Base-by-base conservation (phyloP, 148 eudicot species). In the Persicaria tinctoria region DNA sequence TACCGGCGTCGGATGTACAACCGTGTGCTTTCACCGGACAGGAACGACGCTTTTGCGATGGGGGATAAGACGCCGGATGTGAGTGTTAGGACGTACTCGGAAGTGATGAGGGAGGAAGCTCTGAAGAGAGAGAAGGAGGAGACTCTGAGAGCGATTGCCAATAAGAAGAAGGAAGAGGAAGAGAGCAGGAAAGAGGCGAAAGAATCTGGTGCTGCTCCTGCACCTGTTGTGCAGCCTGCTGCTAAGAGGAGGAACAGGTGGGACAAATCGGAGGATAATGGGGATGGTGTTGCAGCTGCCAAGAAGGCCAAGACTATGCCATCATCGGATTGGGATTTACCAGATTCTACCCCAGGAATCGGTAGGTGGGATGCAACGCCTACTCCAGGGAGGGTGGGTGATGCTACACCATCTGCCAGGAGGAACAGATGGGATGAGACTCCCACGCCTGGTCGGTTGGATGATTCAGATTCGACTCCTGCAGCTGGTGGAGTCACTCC, bases 331-430 rank as follows among this genome's bases (percentile, higher is more conserved):
- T 94, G 98, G 98, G 98, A 94, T 49, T n/a, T 71, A 85, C 97
- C 98, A 0, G 97, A 93, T 83, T 93, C 98, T 1, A 91, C 97
- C 8, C 97, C 97, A 0, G 98, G 98, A 27, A 88, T 93, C 78
- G 98, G 98, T 8, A 79, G 97, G 73, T 91, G 98, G 97, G 98
- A 93, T 84, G 95, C 97, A 0, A 91, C 97, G 10, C 98, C 98
- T 2, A 93, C 98, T 1, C 97, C 98, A 0, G 98, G 97, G 70
- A 85, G 97, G 73, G 51, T 91, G 10, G 97, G 95, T 18, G 98
- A 91, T 78, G 97, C 97, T 4, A 93, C 97, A 1, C 98, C 97
- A 0, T 89, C 95, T 85, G 68, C 83, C 3, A 89, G 92, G 84
- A 89, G 83, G 78, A 93, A 93, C 77, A 85, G 98, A 79, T 93